These are phyloP conservation scores for Linanthus parryae DNA, from an alignment of 148 eudicot species.

Conservation along the genomic window DNA sequence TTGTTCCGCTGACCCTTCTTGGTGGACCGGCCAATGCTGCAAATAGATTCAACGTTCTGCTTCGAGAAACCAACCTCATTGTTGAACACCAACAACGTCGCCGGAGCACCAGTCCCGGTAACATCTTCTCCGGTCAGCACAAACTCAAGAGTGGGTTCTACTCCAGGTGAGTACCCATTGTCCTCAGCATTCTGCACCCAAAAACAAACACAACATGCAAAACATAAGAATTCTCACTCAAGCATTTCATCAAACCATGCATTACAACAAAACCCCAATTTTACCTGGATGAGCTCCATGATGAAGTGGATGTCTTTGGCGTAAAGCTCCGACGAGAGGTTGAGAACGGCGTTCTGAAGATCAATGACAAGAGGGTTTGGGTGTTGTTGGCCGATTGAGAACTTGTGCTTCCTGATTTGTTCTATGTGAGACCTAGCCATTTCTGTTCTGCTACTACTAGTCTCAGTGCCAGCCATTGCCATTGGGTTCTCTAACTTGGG, in stretches of 20 bases:
- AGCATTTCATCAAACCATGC: not conserved
- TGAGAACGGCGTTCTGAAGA: not conserved
- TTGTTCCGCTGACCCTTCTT: constrained; percentile 56
- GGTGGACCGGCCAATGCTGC: constrained; percentile 64
- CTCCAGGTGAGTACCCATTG: constrained; percentile 53
- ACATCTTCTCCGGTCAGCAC: constrained; percentile 54
- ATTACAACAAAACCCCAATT: not conserved
- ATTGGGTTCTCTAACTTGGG: no score
- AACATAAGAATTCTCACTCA: not conserved
- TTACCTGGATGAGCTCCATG: constrained; percentile 72
- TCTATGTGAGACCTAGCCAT: not conserved
- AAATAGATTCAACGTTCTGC: constrained; percentile 56
- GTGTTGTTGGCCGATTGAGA: not conserved
- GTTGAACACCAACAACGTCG: constrained; percentile 60
- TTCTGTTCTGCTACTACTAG: not conserved
- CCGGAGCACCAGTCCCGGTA: constrained; percentile 52
- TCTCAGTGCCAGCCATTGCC: no score
- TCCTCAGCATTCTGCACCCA: constrained; percentile 68
- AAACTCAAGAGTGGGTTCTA: constrained; percentile 60
- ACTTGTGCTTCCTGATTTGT: not conserved
- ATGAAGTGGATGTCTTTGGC: constrained; percentile 60
- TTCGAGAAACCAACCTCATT: constrained; percentile 59
- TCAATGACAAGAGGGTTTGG: not conserved
- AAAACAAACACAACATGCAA: not conserved
- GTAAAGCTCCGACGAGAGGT: constrained; percentile 20